These are phyloP conservation scores for Penicillium flavigenum DNA, from an alignment of 495 filamentous ascomycete species.

Conservation along the genomic window DNA sequence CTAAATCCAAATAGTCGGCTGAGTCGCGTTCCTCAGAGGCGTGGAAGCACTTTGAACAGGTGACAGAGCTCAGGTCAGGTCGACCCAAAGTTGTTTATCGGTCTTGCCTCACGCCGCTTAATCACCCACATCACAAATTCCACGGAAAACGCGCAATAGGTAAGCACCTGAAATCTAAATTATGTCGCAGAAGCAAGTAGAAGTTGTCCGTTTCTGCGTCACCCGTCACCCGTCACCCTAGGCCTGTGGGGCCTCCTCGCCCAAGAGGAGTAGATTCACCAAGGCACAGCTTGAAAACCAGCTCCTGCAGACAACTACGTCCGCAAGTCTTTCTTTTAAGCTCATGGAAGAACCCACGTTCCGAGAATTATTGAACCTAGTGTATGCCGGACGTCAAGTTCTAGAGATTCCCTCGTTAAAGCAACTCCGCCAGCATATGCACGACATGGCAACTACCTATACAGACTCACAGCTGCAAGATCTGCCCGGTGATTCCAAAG, in stretches of 20 bases:
- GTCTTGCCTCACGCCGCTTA: slow-evolving; percentile 1
- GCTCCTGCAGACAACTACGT: neutral
- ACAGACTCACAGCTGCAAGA: neutral
- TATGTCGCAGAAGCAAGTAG: neutral
- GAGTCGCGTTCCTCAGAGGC: neutral
- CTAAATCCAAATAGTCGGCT: neutral
- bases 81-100: neutral
- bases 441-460: neutral
- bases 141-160: neutral
- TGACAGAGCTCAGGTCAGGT: neutral
- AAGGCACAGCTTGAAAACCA: neutral
- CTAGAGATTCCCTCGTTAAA: neutral
- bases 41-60: neutral
- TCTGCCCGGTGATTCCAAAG: neutral
- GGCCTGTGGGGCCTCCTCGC: neutral
- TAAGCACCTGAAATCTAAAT: neutral
- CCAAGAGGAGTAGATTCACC: neutral
- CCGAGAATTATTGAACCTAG: neutral
- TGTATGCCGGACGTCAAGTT: neutral
- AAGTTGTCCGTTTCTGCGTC: neutral
- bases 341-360: neutral
- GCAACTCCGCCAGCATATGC: neutral
- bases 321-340: neutral
- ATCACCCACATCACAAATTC: neutral
- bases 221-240: neutral